Conservation (phyloP, 805 yeast genomes). For the Starmera pachycereana region DNA sequence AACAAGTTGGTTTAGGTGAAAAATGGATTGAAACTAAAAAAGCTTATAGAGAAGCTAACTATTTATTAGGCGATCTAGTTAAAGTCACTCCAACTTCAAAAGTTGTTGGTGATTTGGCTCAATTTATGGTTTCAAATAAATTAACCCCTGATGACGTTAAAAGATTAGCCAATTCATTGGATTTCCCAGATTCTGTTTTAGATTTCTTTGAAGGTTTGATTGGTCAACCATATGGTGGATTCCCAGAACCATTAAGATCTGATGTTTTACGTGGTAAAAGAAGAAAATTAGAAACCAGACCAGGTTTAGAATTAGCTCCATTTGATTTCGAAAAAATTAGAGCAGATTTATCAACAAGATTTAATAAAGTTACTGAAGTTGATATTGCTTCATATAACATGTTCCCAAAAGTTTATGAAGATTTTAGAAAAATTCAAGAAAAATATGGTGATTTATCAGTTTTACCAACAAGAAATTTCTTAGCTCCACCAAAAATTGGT, state of each 20-base stretch:
- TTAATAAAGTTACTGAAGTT: slow-evolving; percentile 69
- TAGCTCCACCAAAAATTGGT: slow-evolving; percentile 78
- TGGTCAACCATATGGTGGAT: slow-evolving; percentile 99
- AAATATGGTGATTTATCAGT: slow-evolving; percentile 89
- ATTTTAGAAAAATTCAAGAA: slow-evolving; percentile 61
- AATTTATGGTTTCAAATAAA: slow-evolving; percentile 96
- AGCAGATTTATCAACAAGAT: slow-evolving; percentile 66
- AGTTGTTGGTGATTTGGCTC: slow-evolving; percentile 99
- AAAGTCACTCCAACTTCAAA: slow-evolving; percentile 99
- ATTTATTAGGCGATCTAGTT: slow-evolving; percentile 88
- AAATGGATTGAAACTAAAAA: slow-evolving; percentile 95
- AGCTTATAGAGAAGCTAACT: slow-evolving; percentile 87
- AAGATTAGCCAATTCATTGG: slow-evolving; percentile 80
- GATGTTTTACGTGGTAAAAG: slow-evolving; percentile 88
- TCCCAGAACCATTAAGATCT: slow-evolving; percentile 98
- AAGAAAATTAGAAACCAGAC: slow-evolving; percentile 79
- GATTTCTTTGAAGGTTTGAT: slow-evolving; percentile 98
- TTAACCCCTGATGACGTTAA: slow-evolving; percentile 75
- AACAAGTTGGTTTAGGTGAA: slow-evolving; percentile 94
- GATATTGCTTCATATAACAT: slow-evolving; percentile 94
- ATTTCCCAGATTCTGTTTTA: slow-evolving; percentile 97
- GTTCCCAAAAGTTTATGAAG: slow-evolving; percentile 97
- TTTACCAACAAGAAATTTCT: slow-evolving; percentile 84
- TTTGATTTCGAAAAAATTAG: slow-evolving; percentile 64
- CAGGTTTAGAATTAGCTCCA: slow-evolving; percentile 86